phyloP scores from a whole-genome alignment of 2,329 filamentous ascomycete genomes.

The Ascochyta viciae-villosae region DNA sequence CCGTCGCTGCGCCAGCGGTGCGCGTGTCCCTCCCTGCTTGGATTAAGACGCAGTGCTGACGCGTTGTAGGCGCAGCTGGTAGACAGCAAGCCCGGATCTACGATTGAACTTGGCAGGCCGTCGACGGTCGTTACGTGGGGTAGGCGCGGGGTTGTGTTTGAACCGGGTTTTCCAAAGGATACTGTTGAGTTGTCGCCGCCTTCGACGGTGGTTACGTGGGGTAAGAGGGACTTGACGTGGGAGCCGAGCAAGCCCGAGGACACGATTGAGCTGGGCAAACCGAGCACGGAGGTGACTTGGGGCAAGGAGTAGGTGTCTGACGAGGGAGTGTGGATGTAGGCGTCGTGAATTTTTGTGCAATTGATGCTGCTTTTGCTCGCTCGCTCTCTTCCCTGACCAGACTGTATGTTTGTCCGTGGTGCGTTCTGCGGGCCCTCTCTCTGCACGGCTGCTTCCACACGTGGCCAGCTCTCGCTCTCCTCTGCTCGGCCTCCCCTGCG shows the following conservation, averaged over 20 bases:
- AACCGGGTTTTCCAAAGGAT: conserved; percentile 16
- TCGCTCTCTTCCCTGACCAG: not conserved
- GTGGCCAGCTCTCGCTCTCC: too few relatives aligned
- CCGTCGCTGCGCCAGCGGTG: not conserved
- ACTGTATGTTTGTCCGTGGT: not conserved
- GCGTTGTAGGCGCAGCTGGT: not conserved
- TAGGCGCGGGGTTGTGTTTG: not conserved
- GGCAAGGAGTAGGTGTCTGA: not conserved
- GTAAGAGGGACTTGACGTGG: conserved; percentile 19
- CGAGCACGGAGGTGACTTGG: conserved; percentile 26
- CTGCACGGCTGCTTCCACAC: not conserved
- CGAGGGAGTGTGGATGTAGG: not conserved
- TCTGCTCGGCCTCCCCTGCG: not conserved
- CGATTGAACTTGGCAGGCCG: conserved; percentile 23
- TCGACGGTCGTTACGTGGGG: conserved; percentile 29
- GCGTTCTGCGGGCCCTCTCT: not conserved
- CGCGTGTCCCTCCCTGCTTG: too few relatives aligned
- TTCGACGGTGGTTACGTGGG: conserved; percentile 27
- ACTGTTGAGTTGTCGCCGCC: conserved; percentile 27
- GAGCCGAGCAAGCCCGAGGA: conserved; percentile 15
- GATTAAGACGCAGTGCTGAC: not conserved
- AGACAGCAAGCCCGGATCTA: conserved; percentile 7
- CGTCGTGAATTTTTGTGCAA: not conserved
- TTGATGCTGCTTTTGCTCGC: not conserved
- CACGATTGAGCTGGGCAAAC: conserved; percentile 24